Evolutionary conservation across 768 basidiomycete species (phyloP), one percentile per base, ranked within the genome.

Genomic region (Xanthoconium purpureum): DNA sequence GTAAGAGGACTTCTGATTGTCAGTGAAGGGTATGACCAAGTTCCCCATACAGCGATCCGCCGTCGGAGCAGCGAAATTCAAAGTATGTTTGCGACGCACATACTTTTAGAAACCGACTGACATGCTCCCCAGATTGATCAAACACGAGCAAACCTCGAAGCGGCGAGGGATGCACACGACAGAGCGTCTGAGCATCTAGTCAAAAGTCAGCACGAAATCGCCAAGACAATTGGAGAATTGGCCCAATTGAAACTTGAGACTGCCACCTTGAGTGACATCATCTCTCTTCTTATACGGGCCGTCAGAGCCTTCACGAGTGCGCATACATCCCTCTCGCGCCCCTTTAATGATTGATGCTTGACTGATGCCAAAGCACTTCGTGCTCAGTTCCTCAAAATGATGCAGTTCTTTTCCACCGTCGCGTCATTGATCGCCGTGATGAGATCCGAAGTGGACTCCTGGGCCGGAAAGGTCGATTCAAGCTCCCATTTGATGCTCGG

Each of bases 101-200:
- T 33, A 6, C 32, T 33, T 33, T 33, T 33, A n/a, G n/a, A n/a
- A n/a, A 11, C 11, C 32, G 32, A 11, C 11, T 33, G 32, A 33
- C 32, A 33, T 33, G 11, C 32, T 11, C 11, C 32, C 32, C 32
- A 33, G 32, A 11, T 33, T 11, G 32, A 33, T 33, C 62, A 63
- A 55, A 63, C 62, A 9, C 62, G 62, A 4, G 62, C 48, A 18
- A 63, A 63, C 32, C 54, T 63, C 15, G 62, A 63, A 47, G 57
- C 52, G 3, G 48, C 62, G 48, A 47, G 62, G 37, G 57, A 53
- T 2, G 63, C 61, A 3, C 56, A 63, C 20, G 57, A 59, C 39
- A 59, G 15, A 40, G 54, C 52, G 10, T 54, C 61, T 13, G 13
- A 42, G 9, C 62, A 54, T 39, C 40, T 63, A 28, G 59, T 63